These are phyloP conservation scores for Meredithiella fracta DNA, from an alignment of 2,329 filamentous ascomycete genomes.

Conservation along the genomic window DNA sequence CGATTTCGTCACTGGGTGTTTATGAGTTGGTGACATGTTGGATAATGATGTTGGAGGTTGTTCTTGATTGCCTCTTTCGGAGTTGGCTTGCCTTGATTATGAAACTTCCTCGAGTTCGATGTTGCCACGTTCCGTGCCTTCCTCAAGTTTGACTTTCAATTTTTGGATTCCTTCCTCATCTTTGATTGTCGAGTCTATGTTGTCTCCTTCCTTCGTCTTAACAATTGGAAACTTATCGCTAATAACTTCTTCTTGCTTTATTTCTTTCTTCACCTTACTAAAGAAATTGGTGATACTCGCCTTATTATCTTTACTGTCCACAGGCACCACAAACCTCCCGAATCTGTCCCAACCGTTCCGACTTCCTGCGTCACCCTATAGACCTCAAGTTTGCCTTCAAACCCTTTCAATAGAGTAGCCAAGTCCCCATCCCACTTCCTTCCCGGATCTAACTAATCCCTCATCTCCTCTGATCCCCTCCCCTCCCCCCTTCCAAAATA, in stretches of 20 bases:
- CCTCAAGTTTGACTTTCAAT: no score
- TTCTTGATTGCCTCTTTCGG: no score
- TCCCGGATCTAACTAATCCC: slow-evolving; percentile 61
- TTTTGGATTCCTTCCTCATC: no score
- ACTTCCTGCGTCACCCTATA: slow-evolving; percentile 82
- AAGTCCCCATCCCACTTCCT: slow-evolving; percentile 64
- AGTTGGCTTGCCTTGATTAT: background rate
- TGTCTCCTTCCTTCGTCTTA: background rate
- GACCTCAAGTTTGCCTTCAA: slow-evolving; percentile 59
- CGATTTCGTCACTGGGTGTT: no score
- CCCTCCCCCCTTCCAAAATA: slow-evolving; percentile 68
- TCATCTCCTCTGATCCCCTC: slow-evolving; percentile 51
- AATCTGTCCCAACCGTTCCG: slow-evolving; percentile 87
- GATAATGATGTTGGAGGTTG: no score
- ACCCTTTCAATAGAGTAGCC: slow-evolving; percentile 66
- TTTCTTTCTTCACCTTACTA: slow-evolving; percentile 3
- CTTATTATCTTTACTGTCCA: slow-evolving; percentile 78
- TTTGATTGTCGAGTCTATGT: no score
- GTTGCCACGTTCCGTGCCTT: background rate
- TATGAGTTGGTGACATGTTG: no score
- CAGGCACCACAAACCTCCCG: slow-evolving; percentile 62
- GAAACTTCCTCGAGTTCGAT: background rate
- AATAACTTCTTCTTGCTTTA: background rate
- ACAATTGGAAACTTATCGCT: background rate
- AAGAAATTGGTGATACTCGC: slow-evolving; percentile 93